phyloP scores from a whole-genome alignment of 2,329 filamentous ascomycete species.

The Cladosporium halotolerans region DNA sequence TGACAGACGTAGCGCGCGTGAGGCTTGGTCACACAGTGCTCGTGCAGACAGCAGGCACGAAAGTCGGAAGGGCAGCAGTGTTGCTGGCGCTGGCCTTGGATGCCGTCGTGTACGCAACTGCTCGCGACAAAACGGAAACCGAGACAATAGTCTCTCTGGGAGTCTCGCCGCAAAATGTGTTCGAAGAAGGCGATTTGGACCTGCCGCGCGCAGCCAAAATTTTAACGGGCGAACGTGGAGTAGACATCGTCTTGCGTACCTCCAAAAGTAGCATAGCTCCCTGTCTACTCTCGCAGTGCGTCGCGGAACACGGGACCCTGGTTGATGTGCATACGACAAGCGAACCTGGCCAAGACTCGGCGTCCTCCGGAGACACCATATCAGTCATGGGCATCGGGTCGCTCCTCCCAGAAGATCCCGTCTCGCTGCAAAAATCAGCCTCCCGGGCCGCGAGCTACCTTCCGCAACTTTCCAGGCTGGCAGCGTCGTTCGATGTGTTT shows the following conservation, averaged over 20 bases:
- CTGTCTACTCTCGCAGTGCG: not conserved
- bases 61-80: not conserved
- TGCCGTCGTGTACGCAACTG: not conserved
- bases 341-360: no score
- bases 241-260: not conserved
- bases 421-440: not conserved
- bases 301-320: not conserved
- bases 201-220: not conserved
- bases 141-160: not conserved
- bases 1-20: not conserved
- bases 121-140: not conserved
- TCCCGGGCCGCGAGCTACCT: not conserved
- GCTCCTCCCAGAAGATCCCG: not conserved
- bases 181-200: not conserved
- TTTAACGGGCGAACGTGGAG: not conserved
- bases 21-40: not conserved
- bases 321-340: not conserved
- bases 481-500: not conserved
- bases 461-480: not conserved
- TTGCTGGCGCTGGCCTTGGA: not conserved
- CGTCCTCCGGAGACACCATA: not conserved
- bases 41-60: not conserved
- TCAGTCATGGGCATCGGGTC: not conserved
- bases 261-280: not conserved
- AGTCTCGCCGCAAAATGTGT: not conserved